phyloP scores from a whole-genome alignment of 805 yeast genomes.

The Saccharomycopsis fodiens region DNA sequence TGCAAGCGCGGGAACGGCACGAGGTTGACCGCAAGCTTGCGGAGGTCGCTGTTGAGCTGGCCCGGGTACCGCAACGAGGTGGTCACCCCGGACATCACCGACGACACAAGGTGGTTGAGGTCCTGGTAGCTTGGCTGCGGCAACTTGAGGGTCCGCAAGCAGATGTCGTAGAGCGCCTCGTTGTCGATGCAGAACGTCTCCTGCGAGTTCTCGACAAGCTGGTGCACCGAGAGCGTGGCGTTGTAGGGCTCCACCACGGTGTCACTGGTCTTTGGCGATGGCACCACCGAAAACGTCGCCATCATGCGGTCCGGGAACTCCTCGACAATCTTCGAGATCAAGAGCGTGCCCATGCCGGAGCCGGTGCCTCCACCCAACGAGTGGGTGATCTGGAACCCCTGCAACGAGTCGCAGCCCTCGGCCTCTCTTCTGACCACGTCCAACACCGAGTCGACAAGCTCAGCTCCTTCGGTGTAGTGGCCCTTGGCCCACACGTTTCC shows the following conservation, averaged over 20 bases:
- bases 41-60: slow-evolving; percentile 84
- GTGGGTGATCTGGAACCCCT: slow-evolving; percentile 88
- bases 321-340: slow-evolving; percentile 79
- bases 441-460: slow-evolving; percentile 80
- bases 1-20: slow-evolving; percentile 95
- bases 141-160: slow-evolving; percentile 78
- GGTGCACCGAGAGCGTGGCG: slow-evolving; percentile 85
- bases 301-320: slow-evolving; percentile 94
- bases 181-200: slow-evolving; percentile 94
- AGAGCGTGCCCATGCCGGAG: slow-evolving; percentile 90
- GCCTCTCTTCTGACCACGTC: slow-evolving; percentile 92
- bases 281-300: slow-evolving; percentile 91
- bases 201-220: slow-evolving; percentile 82
- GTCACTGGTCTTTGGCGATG: slow-evolving; percentile 85
- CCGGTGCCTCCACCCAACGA: slow-evolving; percentile 92
- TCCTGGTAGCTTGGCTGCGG: slow-evolving; percentile 73
- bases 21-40: slow-evolving; percentile 88
- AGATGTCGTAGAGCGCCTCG: slow-evolving; percentile 86
- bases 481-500: slow-evolving; percentile 98
- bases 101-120: slow-evolving; percentile 74
- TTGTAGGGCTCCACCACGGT: slow-evolving; percentile 95
- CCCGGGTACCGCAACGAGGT: slow-evolving; percentile 93
- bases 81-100: slow-evolving; percentile 94
- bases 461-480: slow-evolving; percentile 95
- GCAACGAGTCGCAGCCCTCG: slow-evolving; percentile 85